Evolutionary conservation across 1,139 yeast genomes (phyloP), one percentile per base, ranked within the genome.

Genomic region (Suhomyces bolitotheri): DNA sequence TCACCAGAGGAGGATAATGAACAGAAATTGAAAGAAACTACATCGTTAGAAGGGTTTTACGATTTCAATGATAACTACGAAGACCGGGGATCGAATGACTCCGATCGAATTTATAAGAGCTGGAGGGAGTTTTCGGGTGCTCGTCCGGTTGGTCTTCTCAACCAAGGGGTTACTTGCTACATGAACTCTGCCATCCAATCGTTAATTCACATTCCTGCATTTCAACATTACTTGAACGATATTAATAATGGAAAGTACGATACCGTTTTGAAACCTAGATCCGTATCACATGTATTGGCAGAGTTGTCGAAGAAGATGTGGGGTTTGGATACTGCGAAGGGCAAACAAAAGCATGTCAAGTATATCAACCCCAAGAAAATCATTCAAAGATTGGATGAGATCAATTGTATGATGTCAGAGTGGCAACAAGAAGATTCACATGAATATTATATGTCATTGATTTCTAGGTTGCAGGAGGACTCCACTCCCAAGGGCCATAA

Each of bases 381-480:
- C 49, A 82, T 89, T 37, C 71, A 73, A 35, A 71, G 92, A 44
- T 66, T 90, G 39, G 86, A 78, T 34, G 96, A 88, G 50, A 88
- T 90, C 51, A 90, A 90, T 59, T 88, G 96, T 56, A 84, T 87
- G 94, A 88, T 90, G 96, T 81, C 90, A 25, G 92, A 82, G 56
- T 89, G 96, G 96, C 90, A 88, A 59, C 98, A 92, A 60, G 97
- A 92, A 61, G 99, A 92, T 59, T 85, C 96, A 1, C 99, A 92
- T 60, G 99, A 92, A 60, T 92, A 90, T 61, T 87, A 82, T 57
- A 89, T 90, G 96, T 85, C 95, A 12, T 66, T 90, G 43, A 73
- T 90, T 72, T 81, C 94, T 7, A 66, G 96, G 38, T 64, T 90
- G 39, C 97, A 90, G 60, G 97, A 90, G 57, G 97, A 90, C 56